Percentiles rank a stretch among this genome's conserved stretches.
Conservation (phyloP, 192 early-diverging fungal genomes). For the Coemansia sp. region DNA sequence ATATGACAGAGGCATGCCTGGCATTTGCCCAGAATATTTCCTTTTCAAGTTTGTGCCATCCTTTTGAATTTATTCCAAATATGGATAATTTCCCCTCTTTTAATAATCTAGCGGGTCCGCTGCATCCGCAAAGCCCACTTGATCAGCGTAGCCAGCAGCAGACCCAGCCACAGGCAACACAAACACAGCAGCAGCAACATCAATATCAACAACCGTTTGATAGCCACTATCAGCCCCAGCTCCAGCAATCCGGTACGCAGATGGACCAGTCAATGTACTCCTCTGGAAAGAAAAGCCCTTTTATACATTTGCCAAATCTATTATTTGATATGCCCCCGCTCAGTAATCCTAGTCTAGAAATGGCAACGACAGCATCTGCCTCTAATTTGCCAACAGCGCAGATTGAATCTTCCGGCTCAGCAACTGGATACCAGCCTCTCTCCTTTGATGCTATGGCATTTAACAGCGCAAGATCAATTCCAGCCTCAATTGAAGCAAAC, state of each 20-base stretch:
- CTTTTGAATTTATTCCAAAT: slow-evolving; percentile 27
- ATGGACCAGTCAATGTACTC: neutral
- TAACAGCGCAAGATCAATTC: neutral
- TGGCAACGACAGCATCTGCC: neutral
- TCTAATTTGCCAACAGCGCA: neutral
- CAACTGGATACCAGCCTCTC: slow-evolving; percentile 1
- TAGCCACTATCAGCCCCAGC: neutral
- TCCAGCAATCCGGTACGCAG: neutral
- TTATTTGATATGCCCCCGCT: slow-evolving; percentile 6
- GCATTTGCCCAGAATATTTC: slow-evolving; percentile 19
- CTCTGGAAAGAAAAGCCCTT: slow-evolving; percentile 1
- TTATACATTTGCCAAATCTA: slow-evolving; percentile 4
- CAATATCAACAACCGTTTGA: slow-evolving; percentile 12
- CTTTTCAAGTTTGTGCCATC: slow-evolving; percentile 26
- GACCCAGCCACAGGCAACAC: slow-evolving; percentile 13
- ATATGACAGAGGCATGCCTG: slow-evolving; percentile 22
- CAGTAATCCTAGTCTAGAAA: slow-evolving; percentile 8
- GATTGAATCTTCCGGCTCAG: neutral
- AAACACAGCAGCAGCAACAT: slow-evolving; percentile 13
- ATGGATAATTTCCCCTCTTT: slow-evolving; percentile 47
- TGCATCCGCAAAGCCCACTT: slow-evolving; percentile 20
- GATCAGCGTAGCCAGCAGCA: slow-evolving; percentile 12
- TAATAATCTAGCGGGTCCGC: slow-evolving; percentile 28
- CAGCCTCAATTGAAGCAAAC: neutral
- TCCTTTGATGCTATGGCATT: neutral